phyloP scores from a whole-genome alignment of 495 filamentous ascomycete species.

The Penicillium macrosclerotiorum region DNA sequence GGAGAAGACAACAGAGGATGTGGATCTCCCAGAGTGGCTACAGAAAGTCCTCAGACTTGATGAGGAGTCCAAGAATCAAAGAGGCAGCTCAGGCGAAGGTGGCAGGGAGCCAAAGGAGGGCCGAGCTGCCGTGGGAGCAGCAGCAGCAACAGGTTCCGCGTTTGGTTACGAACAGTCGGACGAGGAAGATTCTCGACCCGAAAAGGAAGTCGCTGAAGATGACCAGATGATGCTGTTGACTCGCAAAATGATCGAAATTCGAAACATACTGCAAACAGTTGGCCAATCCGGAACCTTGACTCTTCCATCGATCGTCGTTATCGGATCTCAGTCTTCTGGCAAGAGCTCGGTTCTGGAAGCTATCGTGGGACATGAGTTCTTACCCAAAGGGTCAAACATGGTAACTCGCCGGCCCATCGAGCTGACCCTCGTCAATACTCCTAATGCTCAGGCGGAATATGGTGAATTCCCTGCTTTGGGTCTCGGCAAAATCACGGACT shows the following conservation, averaged over 20 bases:
- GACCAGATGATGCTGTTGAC: constrained; percentile 99
- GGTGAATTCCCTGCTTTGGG: constrained; percentile 95
- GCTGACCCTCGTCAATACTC: constrained; percentile 93
- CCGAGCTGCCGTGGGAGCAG: constrained; percentile 47
- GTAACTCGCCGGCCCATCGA: constrained; percentile 96
- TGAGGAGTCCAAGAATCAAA: constrained; percentile 44
- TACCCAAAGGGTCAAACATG: constrained; percentile 98
- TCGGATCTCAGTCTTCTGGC: constrained; percentile 95
- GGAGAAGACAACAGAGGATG: constrained; percentile 75
- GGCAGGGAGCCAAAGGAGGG: constrained; percentile 63
- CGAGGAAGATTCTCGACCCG: constrained; percentile 66
- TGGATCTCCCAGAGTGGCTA: constrained; percentile 84
- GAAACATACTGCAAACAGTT: constrained; percentile 83
- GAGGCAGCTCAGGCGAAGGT: constrained; percentile 42
- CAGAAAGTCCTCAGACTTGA: constrained; percentile 65
- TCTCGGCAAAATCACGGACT: constrained; percentile 88
- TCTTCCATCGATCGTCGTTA: constrained; percentile 94
- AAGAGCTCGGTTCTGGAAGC: constrained; percentile 98
- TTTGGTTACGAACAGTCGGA: constrained; percentile 73
- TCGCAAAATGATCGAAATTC: constrained; percentile 98
- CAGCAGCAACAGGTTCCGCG: constrained; percentile 65
- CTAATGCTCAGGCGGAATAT: constrained; percentile 85
- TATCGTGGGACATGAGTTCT: constrained; percentile 96
- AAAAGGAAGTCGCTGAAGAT: constrained; percentile 70
- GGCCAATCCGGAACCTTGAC: constrained; percentile 86